These are phyloP conservation scores for Eucalyptus pumila DNA, from an alignment of 345 rosid species.

Conservation along the genomic window DNA sequence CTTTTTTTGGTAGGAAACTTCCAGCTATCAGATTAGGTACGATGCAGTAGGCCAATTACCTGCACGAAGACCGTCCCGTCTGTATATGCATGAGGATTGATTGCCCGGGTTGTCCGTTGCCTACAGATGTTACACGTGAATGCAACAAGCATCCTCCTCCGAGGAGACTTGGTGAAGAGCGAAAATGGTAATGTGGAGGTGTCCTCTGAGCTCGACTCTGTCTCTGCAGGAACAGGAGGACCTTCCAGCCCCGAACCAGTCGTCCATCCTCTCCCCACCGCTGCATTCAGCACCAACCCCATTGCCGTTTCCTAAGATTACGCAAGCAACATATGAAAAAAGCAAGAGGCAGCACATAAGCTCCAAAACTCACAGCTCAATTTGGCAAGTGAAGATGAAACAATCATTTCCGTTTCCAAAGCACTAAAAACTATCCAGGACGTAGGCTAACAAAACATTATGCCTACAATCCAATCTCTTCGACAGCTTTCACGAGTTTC, in stretches of 20 bases:
- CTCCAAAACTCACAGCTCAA: background rate
- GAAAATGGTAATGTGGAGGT: slow-evolving; percentile 89
- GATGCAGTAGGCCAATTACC: slow-evolving; percentile 11
- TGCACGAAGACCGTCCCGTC: slow-evolving; percentile 94
- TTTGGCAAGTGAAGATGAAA: background rate
- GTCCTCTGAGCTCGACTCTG: slow-evolving; percentile 24
- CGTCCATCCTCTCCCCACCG: slow-evolving; percentile 84
- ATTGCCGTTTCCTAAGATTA: slow-evolving; percentile 56
- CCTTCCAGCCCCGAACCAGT: slow-evolving; percentile 98
- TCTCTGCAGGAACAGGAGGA: slow-evolving; percentile 49
- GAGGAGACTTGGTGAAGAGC: slow-evolving; percentile 83
- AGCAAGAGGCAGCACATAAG: background rate
- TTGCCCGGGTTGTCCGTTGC: slow-evolving; percentile 89
- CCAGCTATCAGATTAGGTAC: background rate
- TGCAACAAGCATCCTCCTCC: slow-evolving; percentile 88
- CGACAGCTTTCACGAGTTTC: background rate
- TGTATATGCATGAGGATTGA: slow-evolving; percentile 84
- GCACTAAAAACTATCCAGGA: background rate
- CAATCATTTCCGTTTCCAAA: background rate
- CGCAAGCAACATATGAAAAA: background rate
- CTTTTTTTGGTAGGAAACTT: background rate
- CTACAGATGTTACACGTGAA: slow-evolving; percentile 87
- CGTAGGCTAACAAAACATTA: background rate
- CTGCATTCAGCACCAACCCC: slow-evolving; percentile 81
- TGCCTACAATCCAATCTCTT: background rate